Base-by-base conservation (phyloP, 108 stramenopile species). In the Seminavis robusta region DNA sequence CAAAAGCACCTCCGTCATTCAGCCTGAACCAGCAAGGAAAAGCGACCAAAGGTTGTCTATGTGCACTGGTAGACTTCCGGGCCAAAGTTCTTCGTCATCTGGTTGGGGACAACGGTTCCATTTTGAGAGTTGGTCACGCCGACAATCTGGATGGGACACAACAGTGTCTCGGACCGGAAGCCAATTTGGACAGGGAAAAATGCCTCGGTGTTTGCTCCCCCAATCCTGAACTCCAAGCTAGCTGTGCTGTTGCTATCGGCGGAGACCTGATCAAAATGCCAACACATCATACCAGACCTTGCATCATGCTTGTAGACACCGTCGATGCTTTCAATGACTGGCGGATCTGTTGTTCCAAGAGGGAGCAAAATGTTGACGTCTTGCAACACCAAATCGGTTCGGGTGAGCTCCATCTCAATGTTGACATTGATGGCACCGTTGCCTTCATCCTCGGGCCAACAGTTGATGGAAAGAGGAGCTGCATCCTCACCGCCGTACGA, bases 371-470 rank as follows among this genome's bases (percentile, higher is more conserved):
- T 95, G 63, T 86, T 87, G 40, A 98, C 98, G 65, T 98, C 92
- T 26, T 88, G 89, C 47, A 98, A 71, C 32, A 84, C 83, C 55
- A 86, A 60, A 54, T 88, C 79, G 30, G 47, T 65, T 58, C 90
- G 59, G 37, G 83, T 83, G 47, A 94, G 65, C 69, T 89, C 88
- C 74, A 94, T 95, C 69, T 98, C 98, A 73, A 98, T 92, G 71
- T 82, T 94, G 57, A 98, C 95, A 76, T 79, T 94, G 77, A 98
- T 94, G 41, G 80, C 55, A 24, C 94, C 96, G 40, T 62, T 75
- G 26, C 95, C 94, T 53, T 94, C 96, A 62, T 97, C 86, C 62
- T 98, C 98, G 33, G 96, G 96, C 98, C 98, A 98, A 69, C 98
- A 98, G 73, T 96, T 98, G 82, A 98, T 86, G 27, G 91, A 90